Percentiles rank a stretch among this genome's conserved stretches.
These are phyloP conservation scores for Lepidopterella palustris DNA, from an alignment of 495 filamentous ascomycete species.

Conservation along the genomic window DNA sequence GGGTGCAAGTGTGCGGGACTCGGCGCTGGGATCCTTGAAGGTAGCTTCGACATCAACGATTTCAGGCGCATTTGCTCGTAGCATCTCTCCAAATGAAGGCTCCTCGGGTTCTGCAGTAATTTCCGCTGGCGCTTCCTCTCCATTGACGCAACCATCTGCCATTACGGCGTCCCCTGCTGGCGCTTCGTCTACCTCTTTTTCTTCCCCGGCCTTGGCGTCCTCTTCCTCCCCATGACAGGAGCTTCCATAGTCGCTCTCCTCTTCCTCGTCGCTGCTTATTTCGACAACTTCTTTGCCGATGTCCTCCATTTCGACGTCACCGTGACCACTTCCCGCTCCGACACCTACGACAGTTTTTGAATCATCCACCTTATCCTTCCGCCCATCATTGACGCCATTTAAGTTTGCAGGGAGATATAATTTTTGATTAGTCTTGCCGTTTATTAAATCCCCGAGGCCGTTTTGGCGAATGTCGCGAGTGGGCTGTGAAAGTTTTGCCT, in stretches of 20 bases:
- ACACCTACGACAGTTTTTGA: slow-evolving; percentile 57
- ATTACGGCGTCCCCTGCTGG: background rate
- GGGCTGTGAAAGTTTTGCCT: slow-evolving; percentile 21
- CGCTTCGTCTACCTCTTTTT: slow-evolving; percentile 17
- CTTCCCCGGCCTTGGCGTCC: slow-evolving; percentile 10
- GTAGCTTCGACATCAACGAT: slow-evolving; percentile 66
- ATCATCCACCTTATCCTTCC: slow-evolving; percentile 64
- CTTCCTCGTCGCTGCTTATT: slow-evolving; percentile 51
- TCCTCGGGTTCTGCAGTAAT: slow-evolving; percentile 41
- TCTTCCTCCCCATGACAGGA: slow-evolving; percentile 30
- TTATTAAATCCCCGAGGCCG: slow-evolving; percentile 19
- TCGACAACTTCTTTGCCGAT: slow-evolving; percentile 41
- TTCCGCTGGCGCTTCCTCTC: slow-evolving; percentile 41
- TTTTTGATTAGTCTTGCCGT: slow-evolving; percentile 10
- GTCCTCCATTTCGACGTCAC: slow-evolving; percentile 27
- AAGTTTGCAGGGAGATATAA: slow-evolving; percentile 16
- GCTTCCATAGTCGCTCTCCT: slow-evolving; percentile 27
- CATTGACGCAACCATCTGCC: slow-evolving; percentile 42
- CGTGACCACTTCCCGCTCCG: slow-evolving; percentile 30
- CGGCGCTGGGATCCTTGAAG: slow-evolving; percentile 41
- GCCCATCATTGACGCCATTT: slow-evolving; percentile 46
- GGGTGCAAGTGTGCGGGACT: slow-evolving; percentile 37
- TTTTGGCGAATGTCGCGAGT: slow-evolving; percentile 5
- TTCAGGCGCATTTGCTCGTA: slow-evolving; percentile 62
- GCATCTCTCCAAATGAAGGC: slow-evolving; percentile 82